phyloP scores from a whole-genome alignment of 805 yeast genomes.

The Candida maltosa region DNA sequence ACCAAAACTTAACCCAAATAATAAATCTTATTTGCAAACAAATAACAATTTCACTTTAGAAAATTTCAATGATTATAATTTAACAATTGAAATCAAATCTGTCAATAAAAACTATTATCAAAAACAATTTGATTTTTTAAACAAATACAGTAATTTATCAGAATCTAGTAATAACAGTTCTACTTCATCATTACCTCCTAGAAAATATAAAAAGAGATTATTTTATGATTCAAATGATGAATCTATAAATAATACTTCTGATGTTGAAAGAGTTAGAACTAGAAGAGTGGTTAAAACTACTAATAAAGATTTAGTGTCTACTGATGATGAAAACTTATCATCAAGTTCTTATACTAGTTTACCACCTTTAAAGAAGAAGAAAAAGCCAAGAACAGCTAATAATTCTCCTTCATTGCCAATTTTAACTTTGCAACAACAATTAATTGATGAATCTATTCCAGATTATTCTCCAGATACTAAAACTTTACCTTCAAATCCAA shows the following conservation, averaged over 20 bases:
- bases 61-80: conserved; percentile 40
- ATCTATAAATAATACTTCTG: conserved; percentile 19
- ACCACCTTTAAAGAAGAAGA: conserved; percentile 17
- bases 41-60: conserved; percentile 47
- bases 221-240: conserved; percentile 28
- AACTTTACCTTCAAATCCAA: conserved; percentile 62
- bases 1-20: neutral
- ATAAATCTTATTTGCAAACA: conserved; percentile 1
- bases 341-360: too few species aligned
- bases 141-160: conserved; percentile 43
- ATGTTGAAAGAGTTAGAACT: conserved; percentile 52
- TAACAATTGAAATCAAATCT: conserved; percentile 47
- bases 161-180: conserved; percentile 6
- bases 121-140: conserved; percentile 49
- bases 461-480: conserved; percentile 76
- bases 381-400: conserved; percentile 40
- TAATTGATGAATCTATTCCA: conserved; percentile 67
- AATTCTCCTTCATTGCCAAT: conserved; percentile 32
- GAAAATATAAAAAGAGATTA: conserved; percentile 14
- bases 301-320: conserved; percentile 14
- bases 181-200: conserved; percentile 10
- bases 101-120: conserved; percentile 44
- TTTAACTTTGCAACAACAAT: conserved; percentile 40
- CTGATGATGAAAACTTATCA: conserved; percentile 9
- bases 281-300: conserved; percentile 49